Percentiles rank a stretch among this genome's conserved stretches.
These are phyloP conservation scores for Purshia tridentata DNA, from an alignment of 306 rosid genomes.

Conservation along the genomic window DNA sequence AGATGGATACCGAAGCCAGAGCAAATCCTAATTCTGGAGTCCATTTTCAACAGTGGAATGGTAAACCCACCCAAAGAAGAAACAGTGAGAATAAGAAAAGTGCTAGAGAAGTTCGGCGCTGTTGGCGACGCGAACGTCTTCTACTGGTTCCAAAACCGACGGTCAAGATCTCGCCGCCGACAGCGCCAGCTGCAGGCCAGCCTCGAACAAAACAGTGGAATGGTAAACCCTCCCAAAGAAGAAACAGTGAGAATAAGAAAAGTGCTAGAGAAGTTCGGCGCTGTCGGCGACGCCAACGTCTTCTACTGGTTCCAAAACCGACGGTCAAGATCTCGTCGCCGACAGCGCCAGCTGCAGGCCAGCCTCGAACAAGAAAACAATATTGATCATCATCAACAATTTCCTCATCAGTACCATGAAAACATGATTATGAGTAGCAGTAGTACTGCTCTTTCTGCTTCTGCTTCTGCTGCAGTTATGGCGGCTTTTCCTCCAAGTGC, in stretches of 20 bases:
- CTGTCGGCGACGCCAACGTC: constrained; percentile 88
- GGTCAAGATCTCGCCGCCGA: constrained; percentile 93
- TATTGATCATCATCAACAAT: neutral
- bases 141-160: constrained; percentile 97
- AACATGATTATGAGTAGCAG: neutral
- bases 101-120: constrained; percentile 81
- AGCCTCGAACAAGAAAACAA: constrained; percentile 41
- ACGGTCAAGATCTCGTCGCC: constrained; percentile 90
- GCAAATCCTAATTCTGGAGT: constrained; percentile 87
- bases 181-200: constrained; percentile 78
- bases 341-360: constrained; percentile 84
- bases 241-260: constrained; percentile 78
- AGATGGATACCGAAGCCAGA: constrained; percentile 95
- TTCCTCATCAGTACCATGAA: neutral
- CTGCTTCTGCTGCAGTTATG: neutral
- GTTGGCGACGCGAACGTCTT: constrained; percentile 94
- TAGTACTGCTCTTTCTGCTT: too few relatives aligned
- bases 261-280: constrained; percentile 80
- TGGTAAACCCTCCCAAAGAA: constrained; percentile 89
- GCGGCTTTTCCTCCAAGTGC: constrained; percentile 25
- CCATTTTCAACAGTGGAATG: constrained; percentile 98
- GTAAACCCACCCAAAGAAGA: constrained; percentile 91
- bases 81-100: constrained; percentile 68
- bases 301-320: constrained; percentile 99
- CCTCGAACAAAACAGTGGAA: constrained; percentile 97